phyloP scores from a whole-genome alignment of 768 basidiomycete genomes.

The Rossbeevera mucosa region DNA sequence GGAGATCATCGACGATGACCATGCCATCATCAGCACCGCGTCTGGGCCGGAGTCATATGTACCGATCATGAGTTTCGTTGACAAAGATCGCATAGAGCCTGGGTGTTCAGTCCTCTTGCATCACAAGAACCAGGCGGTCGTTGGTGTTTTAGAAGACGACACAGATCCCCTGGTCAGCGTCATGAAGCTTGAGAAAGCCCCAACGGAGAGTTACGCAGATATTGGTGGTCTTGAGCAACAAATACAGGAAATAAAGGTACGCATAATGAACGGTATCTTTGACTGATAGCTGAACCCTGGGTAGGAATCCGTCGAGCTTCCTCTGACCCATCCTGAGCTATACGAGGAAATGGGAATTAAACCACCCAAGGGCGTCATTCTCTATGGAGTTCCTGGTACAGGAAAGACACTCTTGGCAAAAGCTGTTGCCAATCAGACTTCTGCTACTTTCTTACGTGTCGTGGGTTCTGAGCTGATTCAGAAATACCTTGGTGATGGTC shows the following conservation, averaged over 20 bases:
- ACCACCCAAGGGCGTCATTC: conserved; percentile 98
- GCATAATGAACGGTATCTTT: conserved; percentile 8
- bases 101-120: conserved; percentile 93
- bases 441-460: conserved; percentile 94
- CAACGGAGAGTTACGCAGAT: conserved; percentile 97
- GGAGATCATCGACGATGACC: conserved; percentile 97
- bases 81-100: conserved; percentile 96
- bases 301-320: conserved; percentile 96
- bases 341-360: conserved; percentile 99
- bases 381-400: conserved; percentile 97
- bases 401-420: conserved; percentile 98
- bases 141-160: conserved; percentile 95
- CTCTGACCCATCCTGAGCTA: conserved; percentile 93
- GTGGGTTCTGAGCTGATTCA: conserved; percentile 98
- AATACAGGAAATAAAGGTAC: conserved; percentile 97
- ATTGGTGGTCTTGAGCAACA: conserved; percentile 95
- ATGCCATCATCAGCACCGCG: conserved; percentile 95
- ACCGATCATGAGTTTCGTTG: conserved; percentile 95
- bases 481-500: conserved; percentile 98
- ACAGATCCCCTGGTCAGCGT: conserved; percentile 94
- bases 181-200: conserved; percentile 99
- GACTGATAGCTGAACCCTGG: neutral
- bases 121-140: conserved; percentile 92
- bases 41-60: conserved; percentile 97
- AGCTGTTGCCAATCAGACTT: conserved; percentile 97